Evolutionary conservation across 495 filamentous ascomycete species (phyloP), one percentile per base, ranked within the genome.

Genomic region (Friedmanniomyces endolithicus): DNA sequence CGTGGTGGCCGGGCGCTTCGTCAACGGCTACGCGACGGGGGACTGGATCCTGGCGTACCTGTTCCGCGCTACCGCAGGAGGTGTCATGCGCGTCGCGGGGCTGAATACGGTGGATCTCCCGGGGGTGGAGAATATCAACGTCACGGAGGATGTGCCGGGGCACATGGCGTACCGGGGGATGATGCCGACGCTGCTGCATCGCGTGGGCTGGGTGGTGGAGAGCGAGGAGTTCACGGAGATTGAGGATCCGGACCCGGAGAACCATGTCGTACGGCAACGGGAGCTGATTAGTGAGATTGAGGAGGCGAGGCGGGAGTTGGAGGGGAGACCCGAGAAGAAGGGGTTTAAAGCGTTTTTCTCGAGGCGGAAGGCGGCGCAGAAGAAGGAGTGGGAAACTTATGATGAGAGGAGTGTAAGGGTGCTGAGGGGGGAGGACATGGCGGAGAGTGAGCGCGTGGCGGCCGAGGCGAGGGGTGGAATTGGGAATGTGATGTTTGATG

Each of bases 11-110:
- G 92, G 94, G 6, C 77, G 90, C 34, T 96, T 95, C 60, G 83
- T 99, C 47, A 99, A 95, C 65, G 92, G 89, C 6, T 97, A 94
- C 69, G 83, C 90, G 41, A 84, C 78, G 19, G 94, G 90, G 63
- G 92, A 99, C 68, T 99, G 94, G 92, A 97, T 99, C 64, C 69
- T 99, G 29, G 75, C 92, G 4, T 99, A 99, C 63, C 78, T 99
- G 6, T 99, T 99, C 75, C 87, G 92, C 11, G 80, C 94, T 7
- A 99, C 92, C 17, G 83, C 81, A 60, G 92, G 92, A 52, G 94
- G 92, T 48, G 90, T 99, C 65, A 82, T 86, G 69, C 84, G 85
- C 17, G 81, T 99, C 0, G 89, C 89, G 6, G 92, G 92, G n/a
- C 79, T 99, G 6, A 88, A 82, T 3, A 75, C 84, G 8, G 75